Evolutionary conservation across 2,329 filamentous ascomycete genomes (phyloP).

Genomic region (Pseudocercospora ulei): DNA sequence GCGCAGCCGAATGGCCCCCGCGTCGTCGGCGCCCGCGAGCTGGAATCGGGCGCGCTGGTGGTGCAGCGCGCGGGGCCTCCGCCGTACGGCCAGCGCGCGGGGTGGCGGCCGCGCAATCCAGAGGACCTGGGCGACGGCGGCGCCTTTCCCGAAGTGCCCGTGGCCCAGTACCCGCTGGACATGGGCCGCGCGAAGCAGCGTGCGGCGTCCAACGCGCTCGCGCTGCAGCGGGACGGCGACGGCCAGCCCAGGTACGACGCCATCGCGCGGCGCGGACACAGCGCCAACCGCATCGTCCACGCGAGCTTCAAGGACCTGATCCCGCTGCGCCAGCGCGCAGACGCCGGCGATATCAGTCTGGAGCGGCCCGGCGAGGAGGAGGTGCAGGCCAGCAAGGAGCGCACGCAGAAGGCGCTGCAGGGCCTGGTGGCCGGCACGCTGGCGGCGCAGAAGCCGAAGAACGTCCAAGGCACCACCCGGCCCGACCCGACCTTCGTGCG

Average conservation of each 20-base stretch:
- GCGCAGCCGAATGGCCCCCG: conserved; percentile 69
- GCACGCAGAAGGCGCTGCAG: conserved; percentile 77
- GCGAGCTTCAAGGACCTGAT: conserved; percentile 96
- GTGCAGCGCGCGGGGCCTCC: conserved; percentile 76
- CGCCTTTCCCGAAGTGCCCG: conserved; percentile 84
- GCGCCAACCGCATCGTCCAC: conserved; percentile 74
- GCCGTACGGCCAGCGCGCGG: conserved; percentile 72
- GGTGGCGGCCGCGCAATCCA: conserved; percentile 79
- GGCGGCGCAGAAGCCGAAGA: conserved; percentile 90
- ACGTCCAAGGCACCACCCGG: conserved; percentile 68
- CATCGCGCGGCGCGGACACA: conserved; percentile 81
- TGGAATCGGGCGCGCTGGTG: conserved; percentile 78
- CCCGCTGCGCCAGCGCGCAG: conserved; percentile 80
- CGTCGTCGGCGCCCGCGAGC: conserved; percentile 66
- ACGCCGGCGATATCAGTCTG: conserved; percentile 82
- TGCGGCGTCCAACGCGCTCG: conserved; percentile 70
- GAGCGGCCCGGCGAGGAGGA: conserved; percentile 76
- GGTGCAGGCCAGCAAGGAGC: conserved; percentile 72
- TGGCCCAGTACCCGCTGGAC: conserved; percentile 90
- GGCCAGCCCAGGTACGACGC: conserved; percentile 96
- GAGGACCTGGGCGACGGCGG: conserved; percentile 96
- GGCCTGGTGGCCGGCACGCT: conserved; percentile 75
- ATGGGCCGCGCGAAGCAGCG: conserved; percentile 69
- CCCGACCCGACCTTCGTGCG: conserved; percentile 87
- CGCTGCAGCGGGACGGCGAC: conserved; percentile 81